A percentile compares a stretch with the other conserved stretches of the same genome.
Conservation (phyloP, 305 asterid genomes). For the Rubia occidens region DNA sequence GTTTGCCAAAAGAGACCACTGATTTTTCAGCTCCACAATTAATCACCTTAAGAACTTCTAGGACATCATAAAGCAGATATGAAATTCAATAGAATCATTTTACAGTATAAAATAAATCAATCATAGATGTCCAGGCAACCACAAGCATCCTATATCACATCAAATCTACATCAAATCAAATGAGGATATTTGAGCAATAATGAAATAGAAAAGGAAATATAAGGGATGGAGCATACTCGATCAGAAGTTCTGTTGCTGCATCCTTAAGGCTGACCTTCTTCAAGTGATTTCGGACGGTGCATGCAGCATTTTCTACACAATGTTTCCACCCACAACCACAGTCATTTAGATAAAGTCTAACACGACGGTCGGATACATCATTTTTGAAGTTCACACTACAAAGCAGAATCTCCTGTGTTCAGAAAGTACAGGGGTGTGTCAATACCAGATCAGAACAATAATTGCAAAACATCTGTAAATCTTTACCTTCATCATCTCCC, state of each 20-base stretch:
- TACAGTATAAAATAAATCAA: not conserved
- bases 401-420: conserved; percentile 78
- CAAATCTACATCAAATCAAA: not conserved
- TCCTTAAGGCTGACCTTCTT: conserved; percentile 76
- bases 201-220: conserved; percentile 10
- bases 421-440: conserved; percentile 16
- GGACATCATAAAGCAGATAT: not conserved
- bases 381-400: conserved; percentile 76
- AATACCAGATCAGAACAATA: conserved; percentile 1
- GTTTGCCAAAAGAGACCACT: not conserved
- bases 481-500: conserved; percentile 98
- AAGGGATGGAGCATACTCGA: conserved; percentile 48
- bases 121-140: not conserved
- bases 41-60: conserved; percentile 7
- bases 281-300: conserved; percentile 59
- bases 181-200: not conserved
- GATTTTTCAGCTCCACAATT: conserved; percentile 7
- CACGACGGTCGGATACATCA: conserved; percentile 65
- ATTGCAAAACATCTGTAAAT: not conserved
- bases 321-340: conserved; percentile 78
- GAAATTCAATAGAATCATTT: not conserved
- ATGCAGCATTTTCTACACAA: conserved; percentile 73
- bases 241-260: conserved; percentile 61
- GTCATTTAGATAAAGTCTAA: conserved; percentile 56
- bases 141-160: not conserved